Base-by-base conservation (phyloP, 106 monocot species). In the Dendrobium nobile region DNA sequence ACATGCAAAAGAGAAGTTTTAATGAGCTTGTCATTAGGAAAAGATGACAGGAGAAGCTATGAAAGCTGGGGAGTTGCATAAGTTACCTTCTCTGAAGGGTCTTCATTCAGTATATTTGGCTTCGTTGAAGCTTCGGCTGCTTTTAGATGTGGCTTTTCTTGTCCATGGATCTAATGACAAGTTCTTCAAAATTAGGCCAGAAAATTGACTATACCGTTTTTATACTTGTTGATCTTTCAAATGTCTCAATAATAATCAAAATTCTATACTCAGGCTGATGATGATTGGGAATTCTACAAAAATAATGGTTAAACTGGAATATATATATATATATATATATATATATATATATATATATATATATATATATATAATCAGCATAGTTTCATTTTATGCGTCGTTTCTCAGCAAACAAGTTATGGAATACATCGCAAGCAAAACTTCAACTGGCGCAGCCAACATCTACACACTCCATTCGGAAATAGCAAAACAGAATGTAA, bases 101-200 rank as follows among this genome's bases (percentile, higher is more conserved):
- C 43, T 42, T 41, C 74, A 43, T 20, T 74, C n/a, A 6, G 74
- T 20, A 20, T 28, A n/a, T 74, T 8, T 20, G n/a, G 43, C 43
- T 43, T 43, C n/a, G 6, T 37, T 74, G 74, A 74, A 44, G 42
- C n/a, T 19, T 74, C 9, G 42, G 7, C 20, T 42, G 41, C 20
- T 42, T 74, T 44, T 20, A 8, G 8, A 74, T 20, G 20, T 6
- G 6, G 20, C 28, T 74, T n/a, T 20, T 41, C 42, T n/a, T 44
- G 43, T 42, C 20, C 74, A 74, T 41, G 17, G 42, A 74, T 74
- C 74, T 74, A 11, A 42, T 18, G 17, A 44, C n/a, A 74, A 2
- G 11, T 74, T 44, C 33, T 33, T 70, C 70, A 37, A 70, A 70
- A 70, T 70, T 24, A 70, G 28, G 70, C 15, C 70, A 70, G 70